Evolutionary conservation across 2,329 filamentous ascomycete genomes (phyloP), one percentile per base, ranked within the genome.

Genomic region (Ceratocystis harringtonii): DNA sequence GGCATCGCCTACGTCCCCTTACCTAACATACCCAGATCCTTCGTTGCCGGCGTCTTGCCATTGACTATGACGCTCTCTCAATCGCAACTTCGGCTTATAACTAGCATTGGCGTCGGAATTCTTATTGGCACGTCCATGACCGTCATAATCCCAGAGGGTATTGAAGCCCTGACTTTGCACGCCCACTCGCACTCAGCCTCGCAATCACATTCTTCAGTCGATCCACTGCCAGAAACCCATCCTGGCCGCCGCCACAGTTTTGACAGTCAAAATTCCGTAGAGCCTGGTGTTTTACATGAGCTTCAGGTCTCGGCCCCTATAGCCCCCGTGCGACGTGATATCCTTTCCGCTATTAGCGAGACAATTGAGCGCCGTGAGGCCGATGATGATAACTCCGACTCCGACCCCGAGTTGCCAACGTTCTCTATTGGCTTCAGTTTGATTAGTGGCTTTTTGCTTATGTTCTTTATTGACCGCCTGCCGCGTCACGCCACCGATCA

Each of bases 71-170:
- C 87, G 66, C 82, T 99, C 30, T 92, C 92, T 36, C 85, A 88
- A 68, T 89, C 90, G 55, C 90, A 96, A 75, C 79, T 97, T 66
- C 87, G 92, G 72, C 79, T 96, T 62, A 89, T 97, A 73, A 95
- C 92, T 25, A 92, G 91, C 66, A 84, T 97, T 73, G 94, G 94
- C 64, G 90, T 96, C 75, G 94, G 94, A 57, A 88, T 99, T 63
- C 80, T 99, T 7, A 92, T 99, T 17, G 94, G 94, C 44, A 97
- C 94, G 32, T 92, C 92, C 1, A 81, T 99, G 69, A 92, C 97
- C 69, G 91, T 99, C 41, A 97, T 99, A 72, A 96, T 99, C 71
- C 94, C 94, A 0, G 94, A 99, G 75, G 94, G 94, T 45, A 87
- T 97, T 67, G 92, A 96, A 73, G 92, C 94, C 2, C 81, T 96